phyloP scores from a whole-genome alignment of 2,329 filamentous ascomycete species.

The Aureobasidium sp. region DNA sequence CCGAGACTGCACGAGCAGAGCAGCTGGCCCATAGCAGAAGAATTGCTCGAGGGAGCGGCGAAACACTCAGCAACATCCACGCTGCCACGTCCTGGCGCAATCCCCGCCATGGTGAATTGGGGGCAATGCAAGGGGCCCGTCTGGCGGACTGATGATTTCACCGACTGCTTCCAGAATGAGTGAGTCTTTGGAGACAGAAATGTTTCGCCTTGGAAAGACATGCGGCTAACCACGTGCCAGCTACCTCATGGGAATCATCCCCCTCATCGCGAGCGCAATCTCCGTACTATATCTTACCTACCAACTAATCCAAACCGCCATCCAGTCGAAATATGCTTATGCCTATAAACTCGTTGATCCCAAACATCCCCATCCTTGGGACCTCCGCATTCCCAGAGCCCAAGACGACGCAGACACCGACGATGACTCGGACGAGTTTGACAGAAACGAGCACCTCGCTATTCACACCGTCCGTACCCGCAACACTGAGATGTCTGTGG shows the following conservation, averaged over 20 bases:
- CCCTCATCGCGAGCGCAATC: conserved; percentile 60
- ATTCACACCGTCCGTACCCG: conserved; percentile 47
- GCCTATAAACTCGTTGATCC: conserved; percentile 53
- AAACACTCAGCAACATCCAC: not conserved
- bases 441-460: conserved; percentile 50
- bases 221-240: conserved; percentile 37
- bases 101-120: conserved; percentile 38
- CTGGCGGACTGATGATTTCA: conserved; percentile 58
- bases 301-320: conserved; percentile 50
- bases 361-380: conserved; percentile 33
- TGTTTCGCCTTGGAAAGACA: conserved; percentile 6
- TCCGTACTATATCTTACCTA: conserved; percentile 62
- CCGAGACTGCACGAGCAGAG: conserved; percentile 3
- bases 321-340: conserved; percentile 46
- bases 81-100: conserved; percentile 20
- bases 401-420: conserved; percentile 28
- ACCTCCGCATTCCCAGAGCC: conserved; percentile 25
- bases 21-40: conserved; percentile 1
- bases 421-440: conserved; percentile 48
- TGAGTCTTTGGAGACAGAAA: conserved; percentile 39
- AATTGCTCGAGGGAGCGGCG: conserved; percentile 5
- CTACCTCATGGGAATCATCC: conserved; percentile 74
- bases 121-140: conserved; percentile 51
- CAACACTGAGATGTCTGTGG: conserved; percentile 42
- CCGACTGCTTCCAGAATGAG: conserved; percentile 58